A percentile compares a stretch with the other conserved stretches of the same genome.
Evolutionary conservation across 345 rosid species (phyloP).

Genomic region (Eucalyptus paniculata): DNA sequence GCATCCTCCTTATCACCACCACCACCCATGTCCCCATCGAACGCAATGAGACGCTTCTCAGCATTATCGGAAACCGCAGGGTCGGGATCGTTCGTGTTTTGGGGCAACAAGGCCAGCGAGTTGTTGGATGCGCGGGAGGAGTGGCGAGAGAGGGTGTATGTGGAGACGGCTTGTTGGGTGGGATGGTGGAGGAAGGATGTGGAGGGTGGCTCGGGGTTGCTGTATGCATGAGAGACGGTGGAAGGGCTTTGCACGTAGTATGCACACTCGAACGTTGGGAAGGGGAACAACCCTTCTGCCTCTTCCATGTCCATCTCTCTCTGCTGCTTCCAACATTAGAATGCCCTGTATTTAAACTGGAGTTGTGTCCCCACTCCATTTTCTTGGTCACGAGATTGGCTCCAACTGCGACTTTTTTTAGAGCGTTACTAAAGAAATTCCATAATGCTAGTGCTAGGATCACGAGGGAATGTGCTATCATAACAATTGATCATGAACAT

Average conservation of each 20-base stretch:
- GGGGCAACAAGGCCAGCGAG: conserved; percentile 11
- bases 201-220: neutral
- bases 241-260: conserved; percentile 85
- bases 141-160: conserved; percentile 26
- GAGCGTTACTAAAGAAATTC: neutral
- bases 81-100: neutral
- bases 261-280: neutral
- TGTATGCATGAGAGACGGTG: conserved; percentile 44
- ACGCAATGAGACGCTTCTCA: conserved; percentile 29
- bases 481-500: neutral
- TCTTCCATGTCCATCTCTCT: conserved; percentile 26
- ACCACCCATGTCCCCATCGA: neutral
- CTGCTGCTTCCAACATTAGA: neutral
- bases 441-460: neutral
- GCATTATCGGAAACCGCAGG: neutral
- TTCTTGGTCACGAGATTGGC: neutral
- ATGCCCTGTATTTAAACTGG: neutral
- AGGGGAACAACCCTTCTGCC: conserved; percentile 19
- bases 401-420: neutral
- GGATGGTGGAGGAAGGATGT: conserved; percentile 2
- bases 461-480: neutral
- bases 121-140: conserved; percentile 48
- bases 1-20: neutral
- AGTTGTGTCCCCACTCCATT: neutral
- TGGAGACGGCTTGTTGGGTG: conserved; percentile 1